phyloP scores from a whole-genome alignment of 306 rosid genomes.

The Hippophae tibetana region DNA sequence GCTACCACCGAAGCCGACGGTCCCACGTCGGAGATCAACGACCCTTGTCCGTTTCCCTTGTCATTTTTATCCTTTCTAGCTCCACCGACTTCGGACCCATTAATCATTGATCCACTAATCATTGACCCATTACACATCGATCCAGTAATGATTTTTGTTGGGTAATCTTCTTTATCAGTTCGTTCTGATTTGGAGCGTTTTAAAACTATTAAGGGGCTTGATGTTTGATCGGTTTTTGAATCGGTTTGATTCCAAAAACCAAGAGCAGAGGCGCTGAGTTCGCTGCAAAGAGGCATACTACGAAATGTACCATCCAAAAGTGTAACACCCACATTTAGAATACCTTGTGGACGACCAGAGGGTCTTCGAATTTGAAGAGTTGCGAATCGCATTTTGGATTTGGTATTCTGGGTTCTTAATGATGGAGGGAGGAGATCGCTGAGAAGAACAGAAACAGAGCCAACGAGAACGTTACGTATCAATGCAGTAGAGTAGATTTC shows the following conservation, averaged over 20 bases:
- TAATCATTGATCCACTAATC: slow-evolving; percentile 6
- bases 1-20: slow-evolving; percentile 75
- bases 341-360: slow-evolving; percentile 68
- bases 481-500: slow-evolving; percentile 47
- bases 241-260: slow-evolving; percentile 1
- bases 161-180: background rate
- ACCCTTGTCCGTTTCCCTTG: slow-evolving; percentile 20
- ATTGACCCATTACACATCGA: background rate
- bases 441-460: slow-evolving; percentile 40
- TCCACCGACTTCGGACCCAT: slow-evolving; percentile 17
- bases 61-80: background rate
- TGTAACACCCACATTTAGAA: slow-evolving; percentile 50
- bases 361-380: slow-evolving; percentile 65
- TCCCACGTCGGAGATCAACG: slow-evolving; percentile 48
- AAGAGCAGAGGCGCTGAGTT: slow-evolving; percentile 39
- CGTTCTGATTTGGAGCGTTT: too few relatives aligned
- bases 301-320: slow-evolving; percentile 47
- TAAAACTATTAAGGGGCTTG: too few relatives aligned
- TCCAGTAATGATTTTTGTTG: slow-evolving; percentile 14
- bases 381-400: slow-evolving; percentile 38
- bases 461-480: slow-evolving; percentile 48
- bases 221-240: too few relatives aligned
- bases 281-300: slow-evolving; percentile 65
- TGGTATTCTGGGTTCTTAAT: slow-evolving; percentile 2
- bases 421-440: slow-evolving; percentile 38